A percentile compares a stretch with the other conserved stretches of the same genome.
phyloP scores from a whole-genome alignment of 306 rosid genomes.

The Arachis stenosperma region DNA sequence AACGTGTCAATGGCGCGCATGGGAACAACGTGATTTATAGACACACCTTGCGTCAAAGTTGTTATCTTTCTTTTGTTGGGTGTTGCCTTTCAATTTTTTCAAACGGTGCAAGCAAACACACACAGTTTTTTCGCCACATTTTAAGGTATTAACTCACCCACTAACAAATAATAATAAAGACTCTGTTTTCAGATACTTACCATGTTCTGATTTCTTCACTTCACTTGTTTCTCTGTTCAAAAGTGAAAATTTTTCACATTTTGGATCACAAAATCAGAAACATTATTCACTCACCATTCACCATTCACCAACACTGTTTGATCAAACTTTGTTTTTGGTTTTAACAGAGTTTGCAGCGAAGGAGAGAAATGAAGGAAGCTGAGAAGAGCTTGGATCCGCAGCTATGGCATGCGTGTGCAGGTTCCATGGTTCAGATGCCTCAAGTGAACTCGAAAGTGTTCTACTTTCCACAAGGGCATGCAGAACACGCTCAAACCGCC shows the following conservation, averaged over 20 bases:
- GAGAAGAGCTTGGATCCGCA: conserved; percentile 84
- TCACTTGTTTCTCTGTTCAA: not conserved
- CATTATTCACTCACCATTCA: not conserved
- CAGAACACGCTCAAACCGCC: conserved; percentile 81
- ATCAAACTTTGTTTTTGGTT: not conserved
- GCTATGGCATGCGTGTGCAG: conserved; percentile 97
- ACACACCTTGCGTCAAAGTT: not conserved
- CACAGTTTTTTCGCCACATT: not conserved
- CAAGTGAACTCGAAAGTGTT: conserved; percentile 71
- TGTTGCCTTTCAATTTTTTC: conserved; percentile 26
- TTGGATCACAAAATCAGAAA: conserved; percentile 1
- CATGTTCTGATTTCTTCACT: not conserved
- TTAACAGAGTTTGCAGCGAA: not conserved
- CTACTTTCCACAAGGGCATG: conserved; percentile 96
- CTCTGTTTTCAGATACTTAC: not conserved
- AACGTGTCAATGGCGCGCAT: conserved; percentile 14
- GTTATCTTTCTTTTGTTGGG: conserved; percentile 12
- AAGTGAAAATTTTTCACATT: not conserved
- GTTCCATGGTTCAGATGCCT: conserved; percentile 93
- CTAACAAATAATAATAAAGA: not conserved
- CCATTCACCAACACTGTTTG: not conserved
- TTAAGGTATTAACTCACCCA: not conserved
- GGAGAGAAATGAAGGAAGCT: conserved; percentile 58
- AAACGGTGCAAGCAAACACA: not conserved
- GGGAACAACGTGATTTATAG: not conserved